These are phyloP conservation scores for Suillus hirtellus DNA, from an alignment of 768 basidiomycete species.

Conservation along the genomic window DNA sequence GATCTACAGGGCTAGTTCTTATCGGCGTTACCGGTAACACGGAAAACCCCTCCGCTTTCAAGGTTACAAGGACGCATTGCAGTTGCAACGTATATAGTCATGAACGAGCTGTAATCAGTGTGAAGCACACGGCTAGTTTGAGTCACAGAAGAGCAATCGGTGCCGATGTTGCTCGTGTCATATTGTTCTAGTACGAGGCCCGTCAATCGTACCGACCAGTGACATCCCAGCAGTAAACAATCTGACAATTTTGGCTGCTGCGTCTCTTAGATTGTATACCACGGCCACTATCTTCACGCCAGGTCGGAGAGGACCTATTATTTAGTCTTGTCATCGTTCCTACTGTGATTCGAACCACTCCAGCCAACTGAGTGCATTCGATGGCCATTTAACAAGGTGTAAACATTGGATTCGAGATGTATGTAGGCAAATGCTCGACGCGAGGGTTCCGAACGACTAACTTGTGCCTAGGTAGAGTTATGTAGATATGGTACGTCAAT, in stretches of 20 bases:
- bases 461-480: background rate
- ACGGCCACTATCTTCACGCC: background rate
- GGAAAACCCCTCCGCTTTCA: background rate
- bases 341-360: too few relatives aligned
- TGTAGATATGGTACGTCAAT: slow-evolving; percentile 1
- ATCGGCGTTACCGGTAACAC: background rate
- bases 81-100: background rate
- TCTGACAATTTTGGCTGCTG: slow-evolving; percentile 48
- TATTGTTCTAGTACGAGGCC: slow-evolving; percentile 41
- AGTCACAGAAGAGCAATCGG: background rate
- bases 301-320: background rate
- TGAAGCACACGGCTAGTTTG: background rate
- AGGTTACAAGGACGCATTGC: background rate
- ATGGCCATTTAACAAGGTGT: background rate
- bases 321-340: background rate
- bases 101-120: background rate
- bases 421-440: slow-evolving; percentile 5
- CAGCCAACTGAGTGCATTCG: too few relatives aligned
- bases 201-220: slow-evolving; percentile 37
- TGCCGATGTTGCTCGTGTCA: background rate
- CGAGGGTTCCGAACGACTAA: background rate
- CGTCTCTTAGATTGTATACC: background rate
- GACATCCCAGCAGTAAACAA: slow-evolving; percentile 53
- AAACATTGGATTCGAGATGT: slow-evolving; percentile 2
- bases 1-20: background rate